phyloP scores from a whole-genome alignment of 2,329 filamentous ascomycete genomes.

The Coniochaeta hoffmannii region DNA sequence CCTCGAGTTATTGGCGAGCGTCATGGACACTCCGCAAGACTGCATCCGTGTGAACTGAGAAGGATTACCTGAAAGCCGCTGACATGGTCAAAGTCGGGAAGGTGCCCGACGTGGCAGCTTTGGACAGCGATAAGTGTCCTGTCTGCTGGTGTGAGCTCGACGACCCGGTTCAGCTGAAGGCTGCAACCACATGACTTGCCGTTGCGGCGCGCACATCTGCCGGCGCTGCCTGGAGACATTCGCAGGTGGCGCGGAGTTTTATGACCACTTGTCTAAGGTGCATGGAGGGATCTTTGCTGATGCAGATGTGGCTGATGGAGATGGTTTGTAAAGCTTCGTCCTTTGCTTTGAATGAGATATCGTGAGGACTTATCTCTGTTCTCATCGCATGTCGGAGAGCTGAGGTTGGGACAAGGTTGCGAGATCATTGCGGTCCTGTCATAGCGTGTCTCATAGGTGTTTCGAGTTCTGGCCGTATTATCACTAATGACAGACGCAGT shows the following conservation, averaged over 20 bases:
- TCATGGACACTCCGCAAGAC: neutral
- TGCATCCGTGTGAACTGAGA: constrained; percentile 7
- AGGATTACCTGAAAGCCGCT: constrained; percentile 13
- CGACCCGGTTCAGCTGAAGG: constrained; percentile 25
- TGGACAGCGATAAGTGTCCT: constrained; percentile 13
- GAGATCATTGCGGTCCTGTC: no score
- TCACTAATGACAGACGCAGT: no score
- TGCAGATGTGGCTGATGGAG: constrained; percentile 37
- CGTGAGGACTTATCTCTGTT: no score
- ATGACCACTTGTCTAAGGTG: constrained; percentile 17
- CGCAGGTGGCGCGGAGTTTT: constrained; percentile 10
- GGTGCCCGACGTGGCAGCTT: neutral
- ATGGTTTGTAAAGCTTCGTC: no score
- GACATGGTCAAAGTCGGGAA: constrained; percentile 2
- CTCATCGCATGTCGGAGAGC: no score
- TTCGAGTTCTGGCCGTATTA: no score
- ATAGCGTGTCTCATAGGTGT: no score
- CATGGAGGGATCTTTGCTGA: constrained; percentile 9
- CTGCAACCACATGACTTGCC: constrained; percentile 39
- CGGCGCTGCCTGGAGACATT: constrained; percentile 37
- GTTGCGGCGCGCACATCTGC: constrained; percentile 36
- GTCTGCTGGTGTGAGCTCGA: constrained; percentile 30
- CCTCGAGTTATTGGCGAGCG: neutral
- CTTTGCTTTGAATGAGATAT: no score
- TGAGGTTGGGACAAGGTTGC: no score